Evolutionary conservation across 352 stramenopile species (phyloP).

Genomic region (Phytophthora tentaculata): DNA sequence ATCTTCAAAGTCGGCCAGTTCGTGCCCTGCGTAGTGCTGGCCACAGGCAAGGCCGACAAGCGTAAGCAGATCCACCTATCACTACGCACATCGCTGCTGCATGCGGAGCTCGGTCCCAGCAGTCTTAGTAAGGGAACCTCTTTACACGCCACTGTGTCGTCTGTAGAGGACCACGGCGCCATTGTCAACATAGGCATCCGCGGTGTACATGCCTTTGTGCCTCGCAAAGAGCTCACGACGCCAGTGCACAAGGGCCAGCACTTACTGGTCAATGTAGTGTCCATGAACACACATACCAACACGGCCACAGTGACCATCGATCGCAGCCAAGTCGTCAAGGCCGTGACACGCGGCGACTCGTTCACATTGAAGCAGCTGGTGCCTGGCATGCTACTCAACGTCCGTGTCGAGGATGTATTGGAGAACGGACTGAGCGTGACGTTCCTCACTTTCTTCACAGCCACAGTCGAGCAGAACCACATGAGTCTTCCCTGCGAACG

Average conservation of each 20-base stretch:
- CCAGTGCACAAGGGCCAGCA: conserved; percentile 63
- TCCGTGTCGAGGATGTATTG: conserved; percentile 91
- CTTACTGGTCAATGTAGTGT: conserved; percentile 68
- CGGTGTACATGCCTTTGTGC: conserved; percentile 79
- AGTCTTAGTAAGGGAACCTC: conserved; percentile 73
- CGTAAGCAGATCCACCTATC: conserved; percentile 93
- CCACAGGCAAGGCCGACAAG: conserved; percentile 72
- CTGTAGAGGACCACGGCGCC: conserved; percentile 94
- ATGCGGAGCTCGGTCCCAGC: conserved; percentile 73
- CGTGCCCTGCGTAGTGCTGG: conserved; percentile 84
- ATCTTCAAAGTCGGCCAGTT: conserved; percentile 86
- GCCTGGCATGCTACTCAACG: conserved; percentile 93
- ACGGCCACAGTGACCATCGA: conserved; percentile 75
- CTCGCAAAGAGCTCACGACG: conserved; percentile 70
- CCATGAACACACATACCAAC: conserved; percentile 81
- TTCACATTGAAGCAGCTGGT: conserved; percentile 90
- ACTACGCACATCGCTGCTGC: conserved; percentile 84
- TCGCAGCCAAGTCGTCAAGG: conserved; percentile 72
- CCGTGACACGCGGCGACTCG: conserved; percentile 80
- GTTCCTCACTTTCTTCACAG: conserved; percentile 90
- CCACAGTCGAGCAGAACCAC: conserved; percentile 90
- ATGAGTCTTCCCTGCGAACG: conserved; percentile 84
- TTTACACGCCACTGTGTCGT: conserved; percentile 88
- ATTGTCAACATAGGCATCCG: conserved; percentile 92
- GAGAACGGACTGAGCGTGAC: conserved; percentile 87